A percentile compares a stretch with the other conserved stretches of the same genome.
Evolutionary conservation across 2,329 filamentous ascomycete genomes (phyloP).

Genomic region (Talaromyces albobiverticillius): DNA sequence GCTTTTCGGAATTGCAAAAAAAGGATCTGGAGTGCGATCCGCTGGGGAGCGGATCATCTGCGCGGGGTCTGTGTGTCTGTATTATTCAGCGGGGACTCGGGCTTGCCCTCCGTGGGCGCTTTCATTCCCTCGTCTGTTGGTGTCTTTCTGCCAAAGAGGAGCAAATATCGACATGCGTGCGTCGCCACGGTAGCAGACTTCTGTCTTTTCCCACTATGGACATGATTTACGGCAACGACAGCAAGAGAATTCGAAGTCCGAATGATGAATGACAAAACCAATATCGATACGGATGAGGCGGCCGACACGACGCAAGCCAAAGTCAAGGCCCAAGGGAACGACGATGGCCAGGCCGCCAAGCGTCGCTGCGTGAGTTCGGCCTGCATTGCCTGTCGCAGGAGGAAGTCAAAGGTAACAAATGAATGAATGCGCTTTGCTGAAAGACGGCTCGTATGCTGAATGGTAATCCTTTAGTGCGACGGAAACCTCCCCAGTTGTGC

Average conservation of each 20-base stretch:
- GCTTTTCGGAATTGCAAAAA: neutral
- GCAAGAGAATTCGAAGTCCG: neutral
- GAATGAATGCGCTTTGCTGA: neutral
- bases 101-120: too few species aligned
- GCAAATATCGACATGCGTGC: neutral
- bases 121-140: too few species aligned
- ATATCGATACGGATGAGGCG: constrained; percentile 8
- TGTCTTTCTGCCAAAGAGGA: too few species aligned
- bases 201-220: neutral
- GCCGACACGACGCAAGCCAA: constrained; percentile 16
- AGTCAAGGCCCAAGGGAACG: constrained; percentile 30
- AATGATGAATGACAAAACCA: constrained; percentile 10
- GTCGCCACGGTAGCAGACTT: neutral
- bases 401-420: constrained; percentile 65
- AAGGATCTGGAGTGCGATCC: neutral
- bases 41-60: neutral
- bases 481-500: constrained; percentile 88
- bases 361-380: constrained; percentile 80
- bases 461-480: constrained; percentile 62
- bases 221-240: neutral
- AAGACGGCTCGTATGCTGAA: neutral
- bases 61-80: neutral
- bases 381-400: constrained; percentile 73
- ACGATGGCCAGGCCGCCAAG: constrained; percentile 47
- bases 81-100: too few species aligned